Evolutionary conservation across 1,284 basidiomycete species (phyloP).

Genomic region (Leccinum subrobustum): DNA sequence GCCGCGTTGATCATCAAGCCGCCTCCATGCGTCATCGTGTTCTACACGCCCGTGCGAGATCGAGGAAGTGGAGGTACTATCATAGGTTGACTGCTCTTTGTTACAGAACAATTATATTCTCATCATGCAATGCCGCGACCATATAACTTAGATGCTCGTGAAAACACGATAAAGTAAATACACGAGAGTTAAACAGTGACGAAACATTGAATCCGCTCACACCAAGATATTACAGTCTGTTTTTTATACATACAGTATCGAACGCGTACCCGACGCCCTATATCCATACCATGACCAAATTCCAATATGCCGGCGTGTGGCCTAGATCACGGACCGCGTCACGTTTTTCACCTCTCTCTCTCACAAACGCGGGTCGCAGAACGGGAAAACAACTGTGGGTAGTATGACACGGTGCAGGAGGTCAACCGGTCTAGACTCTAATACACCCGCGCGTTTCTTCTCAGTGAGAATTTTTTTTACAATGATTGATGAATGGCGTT

Average conservation of each 20-base stretch:
- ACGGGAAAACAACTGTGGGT: not conserved
- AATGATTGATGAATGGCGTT: not conserved
- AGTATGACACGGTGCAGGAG: constrained; percentile 1
- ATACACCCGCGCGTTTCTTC: not conserved
- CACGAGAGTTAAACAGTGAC: too few species aligned
- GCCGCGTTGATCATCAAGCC: constrained; percentile 9
- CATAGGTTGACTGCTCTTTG: too few species aligned
- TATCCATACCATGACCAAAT: too few species aligned
- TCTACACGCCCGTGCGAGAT: constrained; percentile 56
- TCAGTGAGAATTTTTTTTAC: not conserved
- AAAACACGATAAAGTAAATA: too few species aligned
- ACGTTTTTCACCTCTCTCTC: not conserved
- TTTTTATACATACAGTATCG: too few species aligned
- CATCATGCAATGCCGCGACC: too few species aligned
- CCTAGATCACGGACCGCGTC: not conserved
- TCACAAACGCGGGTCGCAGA: not conserved
- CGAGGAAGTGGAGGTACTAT: too few species aligned
- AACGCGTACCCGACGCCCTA: too few species aligned
- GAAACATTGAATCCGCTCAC: too few species aligned
- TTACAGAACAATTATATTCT: too few species aligned
- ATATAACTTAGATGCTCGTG: too few species aligned
- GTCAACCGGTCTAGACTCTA: constrained; percentile 1
- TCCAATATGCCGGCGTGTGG: not conserved
- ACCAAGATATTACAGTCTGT: too few species aligned
- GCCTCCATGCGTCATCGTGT: constrained; percentile 74